Conservation (phyloP, 352 stramenopile genomes). For the Plasmopara halstedii region DNA sequence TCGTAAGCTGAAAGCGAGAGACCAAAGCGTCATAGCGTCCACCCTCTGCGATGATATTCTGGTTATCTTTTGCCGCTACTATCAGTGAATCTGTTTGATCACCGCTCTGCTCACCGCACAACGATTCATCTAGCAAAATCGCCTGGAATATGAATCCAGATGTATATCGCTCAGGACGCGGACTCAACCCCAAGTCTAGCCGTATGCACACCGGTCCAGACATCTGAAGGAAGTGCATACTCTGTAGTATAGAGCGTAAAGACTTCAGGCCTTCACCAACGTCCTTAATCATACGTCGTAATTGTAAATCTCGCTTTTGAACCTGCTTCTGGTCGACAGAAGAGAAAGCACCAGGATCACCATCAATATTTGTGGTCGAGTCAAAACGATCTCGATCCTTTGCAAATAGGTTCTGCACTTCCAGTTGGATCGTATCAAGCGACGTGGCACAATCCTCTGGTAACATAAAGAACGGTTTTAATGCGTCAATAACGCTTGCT, state of each 20-base stretch:
- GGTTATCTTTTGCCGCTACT: conserved; percentile 31
- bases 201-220: conserved; percentile 50
- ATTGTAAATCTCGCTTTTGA: conserved; percentile 56
- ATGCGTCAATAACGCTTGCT: conserved; percentile 37
- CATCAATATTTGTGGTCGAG: conserved; percentile 4
- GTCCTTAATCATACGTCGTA: conserved; percentile 64
- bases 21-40: conserved; percentile 76
- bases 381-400: conserved; percentile 30
- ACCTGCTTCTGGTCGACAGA: conserved; percentile 37
- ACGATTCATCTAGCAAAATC: conserved; percentile 38
- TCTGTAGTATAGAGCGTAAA: conserved; percentile 57
- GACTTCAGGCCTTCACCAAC: conserved; percentile 54
- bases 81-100: conserved; percentile 18
- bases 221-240: conserved; percentile 59
- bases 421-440: conserved; percentile 56
- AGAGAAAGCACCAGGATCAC: conserved; percentile 7
- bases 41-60: conserved; percentile 71
- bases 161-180: conserved; percentile 64
- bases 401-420: conserved; percentile 55
- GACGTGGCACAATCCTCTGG: conserved; percentile 54
- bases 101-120: conserved; percentile 8
- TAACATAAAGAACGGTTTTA: conserved; percentile 72
- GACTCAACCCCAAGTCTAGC: conserved; percentile 71
- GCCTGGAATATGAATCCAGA: conserved; percentile 83
- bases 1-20: conserved; percentile 79